Evolutionary conservation across 169 alveolate genomes (phyloP).

Genomic region (Plasmodium sp.): DNA sequence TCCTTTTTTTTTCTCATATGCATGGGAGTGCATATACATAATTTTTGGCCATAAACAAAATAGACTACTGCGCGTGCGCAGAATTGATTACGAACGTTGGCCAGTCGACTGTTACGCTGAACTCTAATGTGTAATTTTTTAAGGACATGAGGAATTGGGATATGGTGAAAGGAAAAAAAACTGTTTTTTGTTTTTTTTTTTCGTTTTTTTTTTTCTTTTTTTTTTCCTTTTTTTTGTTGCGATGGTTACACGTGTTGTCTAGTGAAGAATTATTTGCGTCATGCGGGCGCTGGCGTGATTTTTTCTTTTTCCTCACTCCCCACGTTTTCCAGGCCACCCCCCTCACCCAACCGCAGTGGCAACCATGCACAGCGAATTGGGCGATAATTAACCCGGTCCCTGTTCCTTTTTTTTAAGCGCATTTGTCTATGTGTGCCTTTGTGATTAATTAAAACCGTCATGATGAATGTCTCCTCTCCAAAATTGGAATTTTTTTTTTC

Average conservation of each 20-base stretch:
- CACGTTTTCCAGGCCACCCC: not conserved
- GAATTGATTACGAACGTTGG: not conserved
- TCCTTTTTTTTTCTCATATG: not conserved
- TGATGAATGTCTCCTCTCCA: not conserved
- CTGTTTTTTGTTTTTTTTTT: too few species aligned
- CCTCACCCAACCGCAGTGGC: not conserved
- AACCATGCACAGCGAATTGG: not conserved
- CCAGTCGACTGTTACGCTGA: not conserved
- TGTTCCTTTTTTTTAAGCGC: not conserved
- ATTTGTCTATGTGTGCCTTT: not conserved
- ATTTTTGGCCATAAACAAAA: not conserved
- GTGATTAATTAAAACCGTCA: not conserved
- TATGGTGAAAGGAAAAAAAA: not conserved
- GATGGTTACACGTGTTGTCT: not conserved
- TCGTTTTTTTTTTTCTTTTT: too few species aligned
- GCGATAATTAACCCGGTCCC: not conserved
- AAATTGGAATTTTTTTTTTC: not conserved
- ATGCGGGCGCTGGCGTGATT: not conserved
- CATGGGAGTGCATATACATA: slow-evolving; percentile 17
- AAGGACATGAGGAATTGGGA: not conserved
- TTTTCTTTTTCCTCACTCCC: not conserved
- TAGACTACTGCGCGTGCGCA: not conserved
- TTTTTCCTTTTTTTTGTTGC: not conserved
- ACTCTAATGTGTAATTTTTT: not conserved
- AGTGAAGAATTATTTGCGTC: not conserved